Evolutionary conservation across 371 early-diverging fungal species (phyloP), one percentile per base, ranked within the genome.

Genomic region (Haplosporangium sp.): DNA sequence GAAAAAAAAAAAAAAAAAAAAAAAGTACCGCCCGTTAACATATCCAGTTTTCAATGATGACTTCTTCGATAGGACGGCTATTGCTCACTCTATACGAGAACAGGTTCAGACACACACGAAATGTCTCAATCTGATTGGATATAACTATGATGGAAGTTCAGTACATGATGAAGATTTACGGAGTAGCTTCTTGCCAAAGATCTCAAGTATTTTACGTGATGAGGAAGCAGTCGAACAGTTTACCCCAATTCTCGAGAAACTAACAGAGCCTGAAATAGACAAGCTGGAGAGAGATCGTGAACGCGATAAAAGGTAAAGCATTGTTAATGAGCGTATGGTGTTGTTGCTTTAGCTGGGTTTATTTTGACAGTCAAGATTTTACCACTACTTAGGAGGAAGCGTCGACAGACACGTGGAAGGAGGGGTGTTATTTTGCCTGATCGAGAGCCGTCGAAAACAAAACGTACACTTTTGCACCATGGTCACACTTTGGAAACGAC

Each of bases 51-150:
- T 11, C 17, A 5, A 48, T 48, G 11, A 17, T 17, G 48, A 13
- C n/a, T 44, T 52, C 40, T 27, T 1, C 13, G 42, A 8, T 86
- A 86, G 92, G 77, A 95, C 97, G 0, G 95, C 97, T 0, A 95
- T 97, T 60, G 94, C 97, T 0, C 97, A 97, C 71, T 89, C 94
- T 0, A 96, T 97, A 34, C 90, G 97, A n/a, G 98, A 98, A 77
- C 98, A 98, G 86, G 87, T 96, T 9, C 92, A 95, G 70, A 88
- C 89, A 3, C 93, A 91, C 76, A 87, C 89, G 47, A 96, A 96
- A 76, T 93, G 96, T 4, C 83, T 97, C 38, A 83, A 94, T 35
- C 85, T 96, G 48, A 87, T 94, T 2, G 96, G 95, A 3, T 94
- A 96, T 76, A 88, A 88, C 27, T 94, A 94, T 73, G 86, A 88